A percentile compares a stretch with the other conserved stretches of the same genome.
phyloP scores from a whole-genome alignment of 345 rosid genomes.

The Citrus sinensis region DNA sequence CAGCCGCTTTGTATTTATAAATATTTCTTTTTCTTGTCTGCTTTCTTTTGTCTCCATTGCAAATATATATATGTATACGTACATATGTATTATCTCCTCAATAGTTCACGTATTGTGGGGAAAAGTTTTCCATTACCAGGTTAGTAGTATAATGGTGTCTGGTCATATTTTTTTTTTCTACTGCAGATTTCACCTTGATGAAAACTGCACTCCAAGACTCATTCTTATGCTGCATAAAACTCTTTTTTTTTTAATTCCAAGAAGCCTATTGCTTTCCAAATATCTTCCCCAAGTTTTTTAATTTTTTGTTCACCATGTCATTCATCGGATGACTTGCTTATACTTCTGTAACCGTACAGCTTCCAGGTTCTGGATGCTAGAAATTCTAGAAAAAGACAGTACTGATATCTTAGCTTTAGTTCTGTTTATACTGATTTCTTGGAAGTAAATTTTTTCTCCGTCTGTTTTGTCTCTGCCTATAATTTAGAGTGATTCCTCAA shows the following conservation, averaged over 20 bases:
- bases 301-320: not conserved
- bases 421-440: not conserved
- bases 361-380: not conserved
- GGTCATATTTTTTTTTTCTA: too few species aligned
- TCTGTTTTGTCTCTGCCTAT: not conserved
- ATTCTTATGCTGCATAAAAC: too few species aligned
- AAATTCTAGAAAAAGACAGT: not conserved
- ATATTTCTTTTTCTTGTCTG: not conserved
- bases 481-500: not conserved
- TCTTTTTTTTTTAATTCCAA: too few species aligned
- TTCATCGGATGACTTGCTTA: not conserved
- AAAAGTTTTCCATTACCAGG: not conserved
- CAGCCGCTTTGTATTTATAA: not conserved
- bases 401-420: not conserved
- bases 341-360: not conserved
- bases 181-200: too few species aligned
- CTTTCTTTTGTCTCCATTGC: not conserved
- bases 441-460: not conserved
- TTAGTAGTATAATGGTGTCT: not conserved
- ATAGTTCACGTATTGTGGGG: not conserved
- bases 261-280: not conserved
- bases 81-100: not conserved
- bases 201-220: too few species aligned
- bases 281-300: not conserved
- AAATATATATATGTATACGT: too few species aligned